Base-by-base conservation (phyloP, 139 green algal species). In the Auxenochlorella protothecoides region DNA sequence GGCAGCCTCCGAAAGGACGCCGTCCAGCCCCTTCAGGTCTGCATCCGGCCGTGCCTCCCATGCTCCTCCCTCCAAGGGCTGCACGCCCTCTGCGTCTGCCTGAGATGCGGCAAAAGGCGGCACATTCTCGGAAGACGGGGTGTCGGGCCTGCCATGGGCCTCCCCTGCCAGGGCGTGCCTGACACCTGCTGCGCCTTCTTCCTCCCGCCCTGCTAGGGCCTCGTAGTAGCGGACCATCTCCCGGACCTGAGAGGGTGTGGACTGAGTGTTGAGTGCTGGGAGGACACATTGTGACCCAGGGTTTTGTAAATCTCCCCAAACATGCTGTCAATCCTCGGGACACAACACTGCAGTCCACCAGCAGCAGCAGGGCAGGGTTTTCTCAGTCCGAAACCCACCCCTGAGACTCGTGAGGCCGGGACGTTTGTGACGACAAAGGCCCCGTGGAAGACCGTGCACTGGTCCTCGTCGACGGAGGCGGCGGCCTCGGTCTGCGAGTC, bases 141-240 rank as follows among this genome's bases (percentile, higher is more conserved):
- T 44, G 0, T 44, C 27, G 27, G 27, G 27, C 27, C 27, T 44
- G 27, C 27, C 27, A 44, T 44, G 27, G 27, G 27, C 27, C 27
- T 1, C 27, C 27, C 27, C 27, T 44, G 27, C 27, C 27, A 44
- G 27, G 27, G 27, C 27, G 27, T 44, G 27, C 27, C 27, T 44
- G 27, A 44, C 27, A 44, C 27, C 27, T 44, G 27, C 27, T 44
- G 27, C 27, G 27, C 27, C 27, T 44, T 44, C 27, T 44, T 44
- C 27, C 27, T 44, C 27, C 27, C 27, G 27, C 27, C 27, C 27
- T 44, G 75, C 75, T 54, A 79, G 54, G 3, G 69, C 75, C 66
- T 79, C 75, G 61, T 63, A 79, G 64, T 76, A 79, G 13, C 72
- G 61, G 12, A 79, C 75, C 75, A 79, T 76, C 13, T 69, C 70